These are phyloP conservation scores for Didymella pinodella DNA, from an alignment of 2,329 filamentous ascomycete genomes.

Conservation along the genomic window DNA sequence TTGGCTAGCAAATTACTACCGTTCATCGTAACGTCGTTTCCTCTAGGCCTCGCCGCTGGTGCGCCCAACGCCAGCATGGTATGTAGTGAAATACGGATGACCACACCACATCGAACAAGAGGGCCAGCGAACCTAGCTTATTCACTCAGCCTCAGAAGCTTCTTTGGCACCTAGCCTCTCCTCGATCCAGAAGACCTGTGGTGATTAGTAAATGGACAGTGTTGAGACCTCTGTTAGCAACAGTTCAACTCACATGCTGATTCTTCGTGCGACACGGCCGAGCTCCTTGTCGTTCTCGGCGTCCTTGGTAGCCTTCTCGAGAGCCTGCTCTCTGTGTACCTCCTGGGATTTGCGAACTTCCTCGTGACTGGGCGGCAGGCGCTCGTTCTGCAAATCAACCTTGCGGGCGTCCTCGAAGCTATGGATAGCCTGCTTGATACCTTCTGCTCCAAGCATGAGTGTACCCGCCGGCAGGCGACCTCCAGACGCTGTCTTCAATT, in stretches of 20 bases:
- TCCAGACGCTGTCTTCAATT: constrained; percentile 95
- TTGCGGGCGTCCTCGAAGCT: constrained; percentile 97
- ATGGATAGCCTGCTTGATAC: constrained; percentile 97
- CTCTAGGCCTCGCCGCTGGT: constrained; percentile 37
- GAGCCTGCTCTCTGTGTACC: constrained; percentile 79
- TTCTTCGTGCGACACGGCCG: constrained; percentile 84
- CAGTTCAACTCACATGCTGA: constrained; percentile 83
- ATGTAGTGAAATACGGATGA: constrained; percentile 11
- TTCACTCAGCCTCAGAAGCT: constrained; percentile 26
- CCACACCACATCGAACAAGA: constrained; percentile 19
- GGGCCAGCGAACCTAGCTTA: constrained; percentile 15
- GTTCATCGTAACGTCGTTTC: constrained; percentile 38
- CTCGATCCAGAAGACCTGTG: constrained; percentile 53
- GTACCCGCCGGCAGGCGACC: constrained; percentile 93
- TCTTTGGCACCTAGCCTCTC: constrained; percentile 39
- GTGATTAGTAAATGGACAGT: constrained; percentile 19
- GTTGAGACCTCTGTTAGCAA: neutral
- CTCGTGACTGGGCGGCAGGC: constrained; percentile 88
- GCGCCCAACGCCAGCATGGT: constrained; percentile 17
- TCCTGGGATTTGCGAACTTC: constrained; percentile 86
- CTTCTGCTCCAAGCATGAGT: constrained; percentile 96
- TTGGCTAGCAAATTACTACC: constrained; percentile 43
- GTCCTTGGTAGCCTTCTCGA: constrained; percentile 85
- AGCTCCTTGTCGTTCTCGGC: constrained; percentile 92
- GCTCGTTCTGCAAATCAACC: constrained; percentile 96